phyloP scores from a whole-genome alignment of 352 stramenopile species.

The Phytophthora crassamura region DNA sequence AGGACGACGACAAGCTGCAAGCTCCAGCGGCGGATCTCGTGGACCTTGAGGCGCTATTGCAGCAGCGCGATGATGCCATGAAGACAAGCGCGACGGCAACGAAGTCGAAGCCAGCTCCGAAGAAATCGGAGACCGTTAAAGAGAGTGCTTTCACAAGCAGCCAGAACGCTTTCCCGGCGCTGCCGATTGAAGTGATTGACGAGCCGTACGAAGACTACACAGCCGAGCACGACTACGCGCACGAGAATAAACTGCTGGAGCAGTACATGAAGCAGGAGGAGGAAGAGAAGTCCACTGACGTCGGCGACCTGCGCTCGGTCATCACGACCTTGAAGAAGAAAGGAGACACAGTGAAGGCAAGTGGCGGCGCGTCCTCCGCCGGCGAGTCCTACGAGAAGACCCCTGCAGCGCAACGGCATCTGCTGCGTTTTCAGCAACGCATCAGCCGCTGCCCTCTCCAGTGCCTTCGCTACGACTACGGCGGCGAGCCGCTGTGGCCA shows the following conservation, averaged over 20 bases:
- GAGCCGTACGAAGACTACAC: slow-evolving; percentile 79
- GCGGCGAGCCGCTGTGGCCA: slow-evolving; percentile 83
- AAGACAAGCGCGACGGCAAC: slow-evolving; percentile 20
- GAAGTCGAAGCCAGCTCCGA: slow-evolving; percentile 13
- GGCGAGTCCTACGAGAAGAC: slow-evolving; percentile 86
- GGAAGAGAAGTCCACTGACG: slow-evolving; percentile 76
- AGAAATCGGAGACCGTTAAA: slow-evolving; percentile 8
- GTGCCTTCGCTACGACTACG: slow-evolving; percentile 88
- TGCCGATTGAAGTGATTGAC: slow-evolving; percentile 77
- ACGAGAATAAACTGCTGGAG: slow-evolving; percentile 79
- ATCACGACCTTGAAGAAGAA: slow-evolving; percentile 66
- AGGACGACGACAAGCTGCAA: slow-evolving; percentile 38
- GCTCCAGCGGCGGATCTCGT: slow-evolving; percentile 30
- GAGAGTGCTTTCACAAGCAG: slow-evolving; percentile 2
- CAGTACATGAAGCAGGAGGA: slow-evolving; percentile 86
- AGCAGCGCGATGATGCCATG: slow-evolving; percentile 77
- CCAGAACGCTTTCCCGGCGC: slow-evolving; percentile 55
- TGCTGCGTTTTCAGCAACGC: slow-evolving; percentile 89
- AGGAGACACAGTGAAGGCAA: slow-evolving; percentile 8
- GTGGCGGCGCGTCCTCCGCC: slow-evolving; percentile 29
- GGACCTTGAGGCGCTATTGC: slow-evolving; percentile 72
- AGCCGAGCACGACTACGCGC: slow-evolving; percentile 65
- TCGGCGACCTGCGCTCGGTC: slow-evolving; percentile 63
- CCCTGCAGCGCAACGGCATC: slow-evolving; percentile 70
- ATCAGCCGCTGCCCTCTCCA: slow-evolving; percentile 80